Evolutionary conservation across 2,329 filamentous ascomycete species (phyloP).

Genomic region (Bipolaris cookei): DNA sequence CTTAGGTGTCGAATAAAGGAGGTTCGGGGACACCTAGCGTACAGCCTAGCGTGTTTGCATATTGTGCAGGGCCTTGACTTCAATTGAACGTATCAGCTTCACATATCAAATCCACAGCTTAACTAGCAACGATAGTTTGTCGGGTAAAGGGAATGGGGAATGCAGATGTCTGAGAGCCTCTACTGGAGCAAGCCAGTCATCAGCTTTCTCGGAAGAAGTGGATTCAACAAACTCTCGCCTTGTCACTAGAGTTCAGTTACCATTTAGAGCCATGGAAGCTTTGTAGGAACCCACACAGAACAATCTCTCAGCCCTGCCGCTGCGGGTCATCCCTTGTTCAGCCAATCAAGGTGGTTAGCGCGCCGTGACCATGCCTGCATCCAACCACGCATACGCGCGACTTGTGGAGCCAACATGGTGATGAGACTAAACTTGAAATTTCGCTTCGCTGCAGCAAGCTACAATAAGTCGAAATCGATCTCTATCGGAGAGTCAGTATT

Average conservation of each 20-base stretch:
- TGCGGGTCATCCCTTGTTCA: not conserved
- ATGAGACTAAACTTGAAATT: not conserved
- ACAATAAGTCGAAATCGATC: conserved; percentile 3
- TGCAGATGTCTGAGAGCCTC: not conserved
- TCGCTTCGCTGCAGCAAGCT: conserved; percentile 11
- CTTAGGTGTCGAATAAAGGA: not conserved
- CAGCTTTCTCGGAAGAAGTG: not conserved
- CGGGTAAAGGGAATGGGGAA: too few relatives aligned
- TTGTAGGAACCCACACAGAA: not conserved
- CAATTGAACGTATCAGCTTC: not conserved
- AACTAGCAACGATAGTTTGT: not conserved
- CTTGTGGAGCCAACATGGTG: conserved; percentile 1
- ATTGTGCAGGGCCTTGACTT: not conserved
- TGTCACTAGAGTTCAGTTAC: not conserved
- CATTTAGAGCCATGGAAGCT: not conserved
- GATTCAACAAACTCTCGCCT: not conserved
- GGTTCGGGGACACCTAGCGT: not conserved
- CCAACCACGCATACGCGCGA: conserved; percentile 7
- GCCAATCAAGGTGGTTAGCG: conserved; percentile 3
- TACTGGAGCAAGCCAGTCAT: not conserved
- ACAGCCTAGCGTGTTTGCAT: not conserved
- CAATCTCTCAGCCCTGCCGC: not conserved
- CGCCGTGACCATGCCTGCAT: conserved; percentile 7
- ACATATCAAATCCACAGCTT: not conserved
- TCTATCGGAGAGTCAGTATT: not conserved